Conservation (phyloP, 2,329 filamentous ascomycete genomes). For the Huntiella moniliformis region DNA sequence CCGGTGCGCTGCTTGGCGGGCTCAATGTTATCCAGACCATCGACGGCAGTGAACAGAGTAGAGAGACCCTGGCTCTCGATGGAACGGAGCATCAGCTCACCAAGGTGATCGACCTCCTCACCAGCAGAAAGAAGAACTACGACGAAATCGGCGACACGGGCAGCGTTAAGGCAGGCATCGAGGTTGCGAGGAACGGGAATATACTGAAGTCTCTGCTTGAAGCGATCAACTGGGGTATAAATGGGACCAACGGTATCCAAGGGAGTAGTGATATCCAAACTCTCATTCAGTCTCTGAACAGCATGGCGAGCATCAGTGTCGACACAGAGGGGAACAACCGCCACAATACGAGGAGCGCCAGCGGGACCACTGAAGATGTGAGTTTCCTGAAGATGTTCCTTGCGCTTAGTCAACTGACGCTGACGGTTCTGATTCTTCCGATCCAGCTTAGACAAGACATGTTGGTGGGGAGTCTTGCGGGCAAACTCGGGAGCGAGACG, state of each 20-base stretch:
- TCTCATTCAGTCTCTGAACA: conserved; percentile 52
- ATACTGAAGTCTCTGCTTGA: conserved; percentile 89
- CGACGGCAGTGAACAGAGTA: conserved; percentile 71
- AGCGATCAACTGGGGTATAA: conserved; percentile 62
- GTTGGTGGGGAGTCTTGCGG: conserved; percentile 82
- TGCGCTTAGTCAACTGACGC: conserved; percentile 64
- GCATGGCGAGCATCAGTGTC: conserved; percentile 50
- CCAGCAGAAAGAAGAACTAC: conserved; percentile 67
- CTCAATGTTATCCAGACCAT: conserved; percentile 60
- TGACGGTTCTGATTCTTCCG: conserved; percentile 90
- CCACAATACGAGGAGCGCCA: conserved; percentile 73
- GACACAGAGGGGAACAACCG: conserved; percentile 64
- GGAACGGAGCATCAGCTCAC: conserved; percentile 67
- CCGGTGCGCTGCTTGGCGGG: conserved; percentile 60
- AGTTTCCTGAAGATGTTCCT: conserved; percentile 60
- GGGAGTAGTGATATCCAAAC: conserved; percentile 58
- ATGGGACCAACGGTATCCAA: conserved; percentile 35
- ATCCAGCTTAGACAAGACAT: conserved; percentile 94
- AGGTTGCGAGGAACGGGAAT: conserved; percentile 56
- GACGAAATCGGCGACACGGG: conserved; percentile 78
- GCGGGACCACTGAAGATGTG: conserved; percentile 74
- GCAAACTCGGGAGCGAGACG: conserved; percentile 56
- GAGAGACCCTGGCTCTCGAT: conserved; percentile 91
- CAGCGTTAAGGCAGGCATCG: conserved; percentile 63
- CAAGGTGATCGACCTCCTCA: conserved; percentile 66